Evolutionary conservation across 2,329 filamentous ascomycete species (phyloP), one percentile per base, ranked within the genome.

Genomic region (Zelopaecilomyces penicillatus): DNA sequence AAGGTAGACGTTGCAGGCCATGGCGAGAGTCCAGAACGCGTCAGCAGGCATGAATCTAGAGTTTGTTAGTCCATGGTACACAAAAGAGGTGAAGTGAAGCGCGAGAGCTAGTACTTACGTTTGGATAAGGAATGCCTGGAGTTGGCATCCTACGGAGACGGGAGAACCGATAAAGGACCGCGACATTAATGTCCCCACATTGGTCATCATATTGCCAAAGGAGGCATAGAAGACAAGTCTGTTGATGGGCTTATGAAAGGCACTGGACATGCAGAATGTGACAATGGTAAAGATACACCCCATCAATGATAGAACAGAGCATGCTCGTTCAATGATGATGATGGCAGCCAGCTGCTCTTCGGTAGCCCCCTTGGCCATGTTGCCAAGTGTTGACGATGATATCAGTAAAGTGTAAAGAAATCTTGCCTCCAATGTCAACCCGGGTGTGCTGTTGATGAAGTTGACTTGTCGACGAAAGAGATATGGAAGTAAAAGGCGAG

Each of bases 231-330:
- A 91, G 7, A 91, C 82, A 0, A 94, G 73, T 12, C 87, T 75
- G 58, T 93, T 93, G 66, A 93, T 89, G n/a, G 87, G 85, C 58
- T 89, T 91, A 56, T 85, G 84, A 59, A 93, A 93, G 5, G 74
- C 73, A 11, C 71, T 74, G 30, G 82, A 86, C n/a, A 65, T 62
- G 30, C 76, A 65, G 57, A 90, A 93, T 3, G 85, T 89, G 44
- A 70, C 54, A 43, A 91, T 79, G 56, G 89, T 84, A 59, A 90
- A 79, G 30, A 82, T 54, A 37, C 82, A 85, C 45, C 85, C 86
- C 2, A 83, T 42, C 1, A 93, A 62, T 1, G 87, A 91, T 37
- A 90, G 64, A 6, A 81, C 72, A 0, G 86, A 90, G 57, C 81
- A 80, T 11, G 75, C 67, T 40, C 87, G 75, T 62, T 88, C 85